Conservation (phyloP, 768 basidiomycete genomes). For the Kwoniella shandongensis region DNA sequence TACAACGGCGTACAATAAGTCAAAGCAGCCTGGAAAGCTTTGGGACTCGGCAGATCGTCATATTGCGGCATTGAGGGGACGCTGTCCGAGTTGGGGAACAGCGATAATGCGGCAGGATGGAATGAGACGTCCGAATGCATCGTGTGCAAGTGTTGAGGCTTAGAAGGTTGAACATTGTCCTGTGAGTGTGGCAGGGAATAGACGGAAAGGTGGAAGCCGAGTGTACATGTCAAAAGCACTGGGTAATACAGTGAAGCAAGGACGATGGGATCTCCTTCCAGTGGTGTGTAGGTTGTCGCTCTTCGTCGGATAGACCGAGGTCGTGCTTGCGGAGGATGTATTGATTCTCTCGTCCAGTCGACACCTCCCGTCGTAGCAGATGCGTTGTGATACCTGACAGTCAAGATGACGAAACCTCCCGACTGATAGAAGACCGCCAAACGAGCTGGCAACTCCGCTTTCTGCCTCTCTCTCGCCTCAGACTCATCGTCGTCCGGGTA, state of each 20-base stretch:
- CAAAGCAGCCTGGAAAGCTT: conserved; percentile 34
- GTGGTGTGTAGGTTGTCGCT: conserved; percentile 23
- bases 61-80: neutral
- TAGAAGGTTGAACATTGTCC: neutral
- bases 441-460: conserved; percentile 28
- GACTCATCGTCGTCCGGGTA: conserved; percentile 21
- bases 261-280: conserved; percentile 43
- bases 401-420: conserved; percentile 47
- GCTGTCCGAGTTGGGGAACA: conserved; percentile 26
- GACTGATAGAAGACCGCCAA: conserved; percentile 50
- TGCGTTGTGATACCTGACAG: conserved; percentile 5
- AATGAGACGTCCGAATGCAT: conserved; percentile 50
- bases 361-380: conserved; percentile 3
- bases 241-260: conserved; percentile 41
- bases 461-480: neutral
- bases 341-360: conserved; percentile 35
- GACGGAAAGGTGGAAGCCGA: conserved; percentile 45
- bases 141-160: conserved; percentile 37
- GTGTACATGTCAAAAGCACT: conserved; percentile 43
- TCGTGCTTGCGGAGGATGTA: conserved; percentile 28
- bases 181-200: conserved; percentile 20
- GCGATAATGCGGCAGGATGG: conserved; percentile 49
- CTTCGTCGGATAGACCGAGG: conserved; percentile 27
- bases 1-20: conserved; percentile 52
- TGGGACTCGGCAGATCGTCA: neutral